Base-by-base conservation (phyloP, 1,284 basidiomycete genomes). In the Stygiomarasmius scandens region DNA sequence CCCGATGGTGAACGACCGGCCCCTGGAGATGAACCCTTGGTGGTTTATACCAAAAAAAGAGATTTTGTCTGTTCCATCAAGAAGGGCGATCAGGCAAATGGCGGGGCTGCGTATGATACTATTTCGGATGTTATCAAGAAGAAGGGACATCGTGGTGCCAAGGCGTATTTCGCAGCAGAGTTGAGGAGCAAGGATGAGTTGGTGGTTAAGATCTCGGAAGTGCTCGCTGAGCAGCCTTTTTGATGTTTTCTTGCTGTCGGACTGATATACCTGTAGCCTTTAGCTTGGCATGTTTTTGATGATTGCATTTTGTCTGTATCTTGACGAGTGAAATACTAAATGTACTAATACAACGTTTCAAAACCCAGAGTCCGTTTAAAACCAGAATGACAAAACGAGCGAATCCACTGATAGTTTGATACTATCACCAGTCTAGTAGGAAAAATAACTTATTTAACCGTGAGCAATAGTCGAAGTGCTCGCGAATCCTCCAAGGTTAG, bases 141-240 rank as follows among this genome's bases (percentile, higher is more conserved):
- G 12, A 72, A 75, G 46, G 81, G 81, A 2, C 72, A 79, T 3
- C 70, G 69, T 3, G 77, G 78, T 0, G 65, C 69, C n/a, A 85
- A 84, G 66, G 84, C 78, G 0, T 85, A 85, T 63, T 84, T 86
- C 55, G 70, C 76, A 2, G 83, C 83, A 0, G 79, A 82, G 63
- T 56, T 86, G 61, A 77, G 70, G 63, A 75, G 66, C 36, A 69
- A 70, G 50, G 71, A 82, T 49, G 75, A 77, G 63, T 61, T 85
- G 51, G 70, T 81, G 1, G 73, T 85, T 29, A 83, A 83, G 58
- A 66, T 78, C 14, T 74, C 74, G 5, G 79, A 84, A 53, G 71
- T 80, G 3, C 62, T 84, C 49, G 81, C 81, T 3, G 80, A 78
- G 61, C 80, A 82, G 54, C 78, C 76, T 0, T 79, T 78, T 24